Evolutionary conservation across 2,329 filamentous ascomycete genomes (phyloP).

Genomic region (Apiospora pterosperma): DNA sequence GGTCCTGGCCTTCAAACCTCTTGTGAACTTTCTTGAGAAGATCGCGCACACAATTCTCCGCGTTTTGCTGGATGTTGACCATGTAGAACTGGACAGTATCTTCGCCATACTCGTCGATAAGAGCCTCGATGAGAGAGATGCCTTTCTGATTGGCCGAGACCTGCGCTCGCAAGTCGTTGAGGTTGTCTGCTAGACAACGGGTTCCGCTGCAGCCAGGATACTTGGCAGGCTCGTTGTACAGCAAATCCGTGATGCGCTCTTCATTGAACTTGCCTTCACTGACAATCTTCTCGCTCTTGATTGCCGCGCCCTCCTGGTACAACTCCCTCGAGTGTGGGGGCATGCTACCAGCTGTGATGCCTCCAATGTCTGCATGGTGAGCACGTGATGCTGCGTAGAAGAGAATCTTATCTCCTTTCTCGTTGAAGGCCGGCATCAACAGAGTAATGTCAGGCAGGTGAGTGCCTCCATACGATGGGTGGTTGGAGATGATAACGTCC

Average conservation of each 20-base stretch:
- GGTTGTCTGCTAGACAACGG: slow-evolving; percentile 69
- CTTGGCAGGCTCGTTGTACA: slow-evolving; percentile 67
- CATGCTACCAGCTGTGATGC: slow-evolving; percentile 73
- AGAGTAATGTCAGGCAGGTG: slow-evolving; percentile 83
- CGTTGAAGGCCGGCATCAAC: slow-evolving; percentile 72
- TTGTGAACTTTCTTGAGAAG: slow-evolving; percentile 66
- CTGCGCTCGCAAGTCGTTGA: slow-evolving; percentile 78
- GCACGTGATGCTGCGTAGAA: slow-evolving; percentile 81
- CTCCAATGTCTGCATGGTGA: slow-evolving; percentile 79
- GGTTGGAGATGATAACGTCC: slow-evolving; percentile 80
- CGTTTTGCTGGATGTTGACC: slow-evolving; percentile 71
- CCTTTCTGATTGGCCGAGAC: slow-evolving; percentile 77
- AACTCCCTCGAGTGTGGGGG: slow-evolving; percentile 62
- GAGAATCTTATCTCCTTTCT: slow-evolving; percentile 63
- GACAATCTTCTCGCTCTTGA: slow-evolving; percentile 63
- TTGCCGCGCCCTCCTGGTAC: slow-evolving; percentile 55
- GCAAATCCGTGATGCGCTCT: slow-evolving; percentile 63
- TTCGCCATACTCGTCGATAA: slow-evolving; percentile 72
- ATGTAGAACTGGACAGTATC: slow-evolving; percentile 76
- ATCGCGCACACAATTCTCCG: slow-evolving; percentile 65
- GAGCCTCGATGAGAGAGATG: slow-evolving; percentile 66
- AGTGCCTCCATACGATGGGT: slow-evolving; percentile 80
- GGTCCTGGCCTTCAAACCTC: slow-evolving; percentile 63
- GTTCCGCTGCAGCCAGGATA: slow-evolving; percentile 72
- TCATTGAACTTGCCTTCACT: slow-evolving; percentile 75